Conservation (phyloP, 345 rosid genomes). For the Cardiospermum halicacabum region DNA sequence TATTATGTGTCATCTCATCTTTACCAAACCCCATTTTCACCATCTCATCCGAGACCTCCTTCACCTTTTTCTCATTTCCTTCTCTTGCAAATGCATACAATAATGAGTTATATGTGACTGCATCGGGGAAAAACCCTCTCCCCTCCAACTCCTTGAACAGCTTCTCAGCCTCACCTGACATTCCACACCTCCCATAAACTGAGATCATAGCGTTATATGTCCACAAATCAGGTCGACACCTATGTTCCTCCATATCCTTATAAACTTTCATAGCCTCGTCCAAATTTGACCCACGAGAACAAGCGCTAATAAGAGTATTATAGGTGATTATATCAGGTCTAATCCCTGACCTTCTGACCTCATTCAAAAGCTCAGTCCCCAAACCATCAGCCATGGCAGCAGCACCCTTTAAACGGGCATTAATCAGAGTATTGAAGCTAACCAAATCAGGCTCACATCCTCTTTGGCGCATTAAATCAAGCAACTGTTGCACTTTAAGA, state of each 20-base stretch:
- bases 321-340: slow-evolving; percentile 88
- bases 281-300: slow-evolving; percentile 75
- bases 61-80: slow-evolving; percentile 72
- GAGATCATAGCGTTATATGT: slow-evolving; percentile 97
- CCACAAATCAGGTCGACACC: slow-evolving; percentile 91
- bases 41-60: slow-evolving; percentile 66
- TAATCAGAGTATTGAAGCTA: slow-evolving; percentile 89
- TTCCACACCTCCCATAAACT: slow-evolving; percentile 79
- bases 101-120: slow-evolving; percentile 84
- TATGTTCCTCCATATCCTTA: slow-evolving; percentile 63
- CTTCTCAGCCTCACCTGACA: slow-evolving; percentile 59
- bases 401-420: slow-evolving; percentile 69
- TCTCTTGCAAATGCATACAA: slow-evolving; percentile 93
- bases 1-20: slow-evolving; percentile 91
- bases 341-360: slow-evolving; percentile 74
- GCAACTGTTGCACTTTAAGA: slow-evolving; percentile 57
- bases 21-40: slow-evolving; percentile 65
- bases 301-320: slow-evolving; percentile 87
- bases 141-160: slow-evolving; percentile 68
- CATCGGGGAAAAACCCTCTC: slow-evolving; percentile 80
- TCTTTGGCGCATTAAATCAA: slow-evolving; percentile 68
- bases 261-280: slow-evolving; percentile 69
- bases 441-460: slow-evolving; percentile 90
- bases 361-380: slow-evolving; percentile 56
- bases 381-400: slow-evolving; percentile 53